phyloP scores from a whole-genome alignment of 345 rosid genomes.

The Eutrema japonicum region DNA sequence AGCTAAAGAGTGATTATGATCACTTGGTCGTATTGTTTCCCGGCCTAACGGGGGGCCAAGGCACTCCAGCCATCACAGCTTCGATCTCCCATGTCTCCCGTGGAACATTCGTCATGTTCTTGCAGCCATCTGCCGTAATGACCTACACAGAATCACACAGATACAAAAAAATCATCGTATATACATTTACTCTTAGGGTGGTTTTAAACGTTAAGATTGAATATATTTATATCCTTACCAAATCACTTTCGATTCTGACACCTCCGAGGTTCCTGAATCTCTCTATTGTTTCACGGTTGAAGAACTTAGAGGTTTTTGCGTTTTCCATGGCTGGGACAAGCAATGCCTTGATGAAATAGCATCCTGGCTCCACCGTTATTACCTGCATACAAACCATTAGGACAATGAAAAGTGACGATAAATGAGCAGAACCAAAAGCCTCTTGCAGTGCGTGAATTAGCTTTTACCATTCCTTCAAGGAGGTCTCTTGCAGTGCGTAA shows the following conservation, averaged over 20 bases:
- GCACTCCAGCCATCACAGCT: conserved; percentile 87
- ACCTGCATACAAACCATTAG: conserved; percentile 53
- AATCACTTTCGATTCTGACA: conserved; percentile 92
- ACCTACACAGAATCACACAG: conserved; percentile 42
- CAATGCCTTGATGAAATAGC: conserved; percentile 87
- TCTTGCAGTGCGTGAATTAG: not conserved
- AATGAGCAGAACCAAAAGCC: not conserved
- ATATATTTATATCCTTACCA: conserved; percentile 53
- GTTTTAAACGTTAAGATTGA: not conserved
- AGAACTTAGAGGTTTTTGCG: conserved; percentile 62
- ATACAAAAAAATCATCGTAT: not conserved
- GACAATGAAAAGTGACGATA: not conserved
- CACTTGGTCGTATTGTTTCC: conserved; percentile 33
- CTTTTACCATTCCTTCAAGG: conserved; percentile 78
- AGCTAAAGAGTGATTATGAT: conserved; percentile 3
- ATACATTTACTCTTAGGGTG: not conserved
- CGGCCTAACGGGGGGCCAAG: conserved; percentile 56
- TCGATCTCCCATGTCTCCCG: conserved; percentile 72
- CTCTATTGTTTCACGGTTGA: conserved; percentile 54
- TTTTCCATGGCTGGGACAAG: conserved; percentile 69
- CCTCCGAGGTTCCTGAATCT: conserved; percentile 82
- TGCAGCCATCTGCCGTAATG: conserved; percentile 69
- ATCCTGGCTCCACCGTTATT: conserved; percentile 95
- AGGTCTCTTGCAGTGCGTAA: conserved; percentile 77
- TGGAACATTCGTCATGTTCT: conserved; percentile 82